A percentile compares a stretch with the other conserved stretches of the same genome.
phyloP scores from a whole-genome alignment of 352 stramenopile genomes.

The Pythium plurisporium region DNA sequence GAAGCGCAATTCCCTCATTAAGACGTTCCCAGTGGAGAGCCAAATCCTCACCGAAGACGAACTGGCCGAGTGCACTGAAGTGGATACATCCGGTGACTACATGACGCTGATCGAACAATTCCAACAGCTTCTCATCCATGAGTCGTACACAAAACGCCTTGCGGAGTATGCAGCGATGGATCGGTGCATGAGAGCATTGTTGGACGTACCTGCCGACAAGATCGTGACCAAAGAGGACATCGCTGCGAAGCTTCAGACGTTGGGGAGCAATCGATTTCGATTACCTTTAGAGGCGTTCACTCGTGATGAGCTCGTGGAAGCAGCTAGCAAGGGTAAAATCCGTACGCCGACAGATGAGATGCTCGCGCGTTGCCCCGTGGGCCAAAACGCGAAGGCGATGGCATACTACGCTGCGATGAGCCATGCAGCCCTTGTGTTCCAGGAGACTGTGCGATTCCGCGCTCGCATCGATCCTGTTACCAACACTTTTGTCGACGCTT shows the following conservation, averaged over 20 bases:
- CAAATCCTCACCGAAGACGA: conserved; percentile 41
- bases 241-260: conserved; percentile 35
- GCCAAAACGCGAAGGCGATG: conserved; percentile 54
- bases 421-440: conserved; percentile 49
- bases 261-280: conserved; percentile 31
- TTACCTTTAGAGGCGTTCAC: conserved; percentile 64
- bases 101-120: conserved; percentile 63
- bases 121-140: conserved; percentile 61
- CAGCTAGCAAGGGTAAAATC: conserved; percentile 40
- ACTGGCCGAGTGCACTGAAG: conserved; percentile 42
- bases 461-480: conserved; percentile 36
- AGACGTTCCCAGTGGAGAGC: conserved; percentile 53
- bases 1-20: conserved; percentile 69
- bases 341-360: conserved; percentile 43
- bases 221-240: conserved; percentile 74
- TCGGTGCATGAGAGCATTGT: conserved; percentile 53
- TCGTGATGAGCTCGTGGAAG: conserved; percentile 48
- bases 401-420: conserved; percentile 63
- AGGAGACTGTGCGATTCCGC: conserved; percentile 55
- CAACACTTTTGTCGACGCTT: conserved; percentile 35
- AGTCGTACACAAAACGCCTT: conserved; percentile 56
- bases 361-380: conserved; percentile 38
- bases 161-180: conserved; percentile 61
- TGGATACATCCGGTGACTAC: conserved; percentile 67
- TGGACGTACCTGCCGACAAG: conserved; percentile 35